These are phyloP conservation scores for Chlorella variabilis DNA, from an alignment of 163 green algal species.

Conservation along the genomic window DNA sequence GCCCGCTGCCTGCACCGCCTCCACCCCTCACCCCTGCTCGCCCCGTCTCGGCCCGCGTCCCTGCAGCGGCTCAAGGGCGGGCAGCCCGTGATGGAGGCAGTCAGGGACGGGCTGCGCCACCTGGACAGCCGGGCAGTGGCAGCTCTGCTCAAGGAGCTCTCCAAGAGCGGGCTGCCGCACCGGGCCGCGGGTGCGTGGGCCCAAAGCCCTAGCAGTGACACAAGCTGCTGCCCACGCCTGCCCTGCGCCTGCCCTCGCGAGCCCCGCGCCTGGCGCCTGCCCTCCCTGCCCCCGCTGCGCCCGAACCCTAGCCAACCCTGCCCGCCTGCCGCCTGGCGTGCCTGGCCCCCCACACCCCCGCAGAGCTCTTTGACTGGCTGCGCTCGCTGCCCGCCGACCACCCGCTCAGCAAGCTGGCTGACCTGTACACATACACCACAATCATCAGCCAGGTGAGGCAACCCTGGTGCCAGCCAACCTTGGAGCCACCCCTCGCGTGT, in stretches of 20 bases:
- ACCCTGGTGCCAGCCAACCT: too few species aligned
- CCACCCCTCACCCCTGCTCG: neutral
- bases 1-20: neutral
- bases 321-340: too few species aligned
- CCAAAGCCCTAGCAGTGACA: too few species aligned
- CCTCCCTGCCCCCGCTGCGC: neutral
- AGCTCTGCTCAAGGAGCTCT: conserved; percentile 85
- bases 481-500: too few species aligned
- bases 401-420: conserved; percentile 50
- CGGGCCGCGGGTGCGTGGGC: conserved; percentile 48
- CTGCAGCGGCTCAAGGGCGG: conserved; percentile 23
- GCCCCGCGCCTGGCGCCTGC: too few species aligned
- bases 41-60: too few species aligned
- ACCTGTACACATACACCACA: conserved; percentile 74
- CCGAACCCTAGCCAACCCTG: too few species aligned
- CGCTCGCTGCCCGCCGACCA: conserved; percentile 54
- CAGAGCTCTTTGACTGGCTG: conserved; percentile 87
- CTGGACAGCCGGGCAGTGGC: conserved; percentile 81
- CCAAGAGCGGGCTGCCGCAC: conserved; percentile 66
- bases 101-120: conserved; percentile 37
- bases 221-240: too few species aligned
- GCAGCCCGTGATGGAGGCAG: conserved; percentile 40
- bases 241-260: too few species aligned
- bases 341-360: neutral
- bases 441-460: conserved; percentile 47